phyloP scores from a whole-genome alignment of 2,329 filamentous ascomycete genomes.

The Ampelomyces quisqualis region DNA sequence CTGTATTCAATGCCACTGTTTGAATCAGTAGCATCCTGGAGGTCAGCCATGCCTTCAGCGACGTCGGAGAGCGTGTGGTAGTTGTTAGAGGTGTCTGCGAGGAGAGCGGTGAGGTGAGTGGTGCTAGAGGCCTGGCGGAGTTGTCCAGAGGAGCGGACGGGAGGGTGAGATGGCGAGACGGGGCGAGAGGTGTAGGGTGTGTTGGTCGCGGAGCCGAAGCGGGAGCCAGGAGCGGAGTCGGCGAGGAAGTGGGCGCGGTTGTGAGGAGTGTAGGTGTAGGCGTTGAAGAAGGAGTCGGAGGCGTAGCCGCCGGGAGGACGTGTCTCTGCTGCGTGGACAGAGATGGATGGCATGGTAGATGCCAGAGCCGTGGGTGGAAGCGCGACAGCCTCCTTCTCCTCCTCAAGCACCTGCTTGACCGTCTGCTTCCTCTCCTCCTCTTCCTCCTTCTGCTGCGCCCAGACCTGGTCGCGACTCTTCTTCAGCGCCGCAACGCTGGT shows the following conservation, averaged over 20 bases:
- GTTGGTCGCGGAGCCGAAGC: slow-evolving; percentile 12
- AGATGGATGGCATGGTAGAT: background rate
- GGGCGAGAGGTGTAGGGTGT: slow-evolving; percentile 9
- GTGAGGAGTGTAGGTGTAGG: slow-evolving; percentile 19
- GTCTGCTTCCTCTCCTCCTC: slow-evolving; percentile 2
- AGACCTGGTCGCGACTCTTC: slow-evolving; percentile 5
- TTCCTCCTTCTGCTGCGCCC: slow-evolving; percentile 4
- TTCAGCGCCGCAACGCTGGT: slow-evolving; percentile 14
- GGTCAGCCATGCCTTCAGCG: slow-evolving; percentile 4
- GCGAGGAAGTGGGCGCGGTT: slow-evolving; percentile 24
- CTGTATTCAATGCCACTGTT: no score
- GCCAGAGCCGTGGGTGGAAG: no score
- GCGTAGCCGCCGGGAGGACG: no score
- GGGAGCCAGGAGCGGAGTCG: slow-evolving; percentile 28
- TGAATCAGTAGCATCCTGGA: no score
- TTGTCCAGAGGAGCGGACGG: no score
- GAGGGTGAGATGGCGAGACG: slow-evolving; percentile 3
- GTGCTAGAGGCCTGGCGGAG: slow-evolving; percentile 14
- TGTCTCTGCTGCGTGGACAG: background rate
- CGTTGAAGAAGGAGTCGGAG: background rate
- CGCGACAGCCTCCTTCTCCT: no score
- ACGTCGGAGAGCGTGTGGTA: background rate
- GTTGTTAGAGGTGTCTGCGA: no score
- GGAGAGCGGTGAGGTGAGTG: slow-evolving; percentile 4
- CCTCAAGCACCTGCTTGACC: background rate